These are phyloP conservation scores for Clarireedia paspali DNA, from an alignment of 2,329 filamentous ascomycete genomes.

Conservation along the genomic window DNA sequence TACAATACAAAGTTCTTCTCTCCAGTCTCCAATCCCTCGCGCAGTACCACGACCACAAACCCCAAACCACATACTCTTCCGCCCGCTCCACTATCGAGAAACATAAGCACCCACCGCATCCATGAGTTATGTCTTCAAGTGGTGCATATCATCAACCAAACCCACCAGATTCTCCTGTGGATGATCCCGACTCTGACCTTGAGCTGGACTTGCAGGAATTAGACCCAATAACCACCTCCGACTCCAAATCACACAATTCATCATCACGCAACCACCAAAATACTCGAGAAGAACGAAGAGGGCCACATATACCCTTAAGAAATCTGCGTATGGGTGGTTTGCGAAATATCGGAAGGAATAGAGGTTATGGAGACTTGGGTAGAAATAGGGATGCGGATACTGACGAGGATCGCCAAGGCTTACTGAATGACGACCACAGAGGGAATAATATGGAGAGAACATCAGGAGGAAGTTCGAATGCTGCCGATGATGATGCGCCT, in stretches of 20 bases:
- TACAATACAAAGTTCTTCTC: no score
- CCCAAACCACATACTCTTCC: no score
- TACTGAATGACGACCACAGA: slow-evolving; percentile 57
- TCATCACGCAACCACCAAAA: slow-evolving; percentile 26
- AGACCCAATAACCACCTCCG: slow-evolving; percentile 45
- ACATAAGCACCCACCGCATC: slow-evolving; percentile 21
- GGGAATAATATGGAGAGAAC: slow-evolving; percentile 41
- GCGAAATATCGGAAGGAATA: slow-evolving; percentile 41
- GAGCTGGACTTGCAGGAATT: slow-evolving; percentile 75
- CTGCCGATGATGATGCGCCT: slow-evolving; percentile 64
- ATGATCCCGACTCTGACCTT: slow-evolving; percentile 70
- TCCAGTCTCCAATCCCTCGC: no score
- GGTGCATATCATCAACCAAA: slow-evolving; percentile 27
- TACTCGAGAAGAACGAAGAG: slow-evolving; percentile 23
- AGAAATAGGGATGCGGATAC: slow-evolving; percentile 41
- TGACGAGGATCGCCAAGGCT: slow-evolving; percentile 56
- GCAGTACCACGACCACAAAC: no score
- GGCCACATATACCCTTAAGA: slow-evolving; percentile 57
- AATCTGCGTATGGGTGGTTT: slow-evolving; percentile 60
- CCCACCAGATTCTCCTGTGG: slow-evolving; percentile 51
- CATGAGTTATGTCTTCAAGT: slow-evolving; percentile 32
- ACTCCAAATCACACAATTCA: slow-evolving; percentile 15
- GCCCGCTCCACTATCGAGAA: background rate
- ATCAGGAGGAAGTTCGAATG: slow-evolving; percentile 49
- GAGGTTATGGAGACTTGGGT: slow-evolving; percentile 54